phyloP scores from a whole-genome alignment of 1,284 basidiomycete genomes.

The Cryptococcus floricola region DNA sequence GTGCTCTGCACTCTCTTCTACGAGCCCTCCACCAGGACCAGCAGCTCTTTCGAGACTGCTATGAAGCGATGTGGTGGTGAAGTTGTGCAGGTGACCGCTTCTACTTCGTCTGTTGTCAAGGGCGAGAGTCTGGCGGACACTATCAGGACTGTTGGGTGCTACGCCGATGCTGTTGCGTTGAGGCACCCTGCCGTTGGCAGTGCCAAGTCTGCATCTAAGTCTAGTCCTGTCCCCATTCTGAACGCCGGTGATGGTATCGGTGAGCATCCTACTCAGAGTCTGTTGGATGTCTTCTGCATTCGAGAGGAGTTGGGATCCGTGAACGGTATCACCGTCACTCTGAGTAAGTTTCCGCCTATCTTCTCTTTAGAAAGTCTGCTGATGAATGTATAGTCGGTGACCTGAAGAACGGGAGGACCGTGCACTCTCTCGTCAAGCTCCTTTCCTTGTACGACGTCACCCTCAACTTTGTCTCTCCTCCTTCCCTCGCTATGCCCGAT shows the following conservation, averaged over 20 bases:
- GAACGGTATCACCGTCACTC: slow-evolving; percentile 90
- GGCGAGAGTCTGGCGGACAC: slow-evolving; percentile 94
- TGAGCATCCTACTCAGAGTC: slow-evolving; percentile 94
- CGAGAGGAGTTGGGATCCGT: slow-evolving; percentile 97
- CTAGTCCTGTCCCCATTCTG: slow-evolving; percentile 89
- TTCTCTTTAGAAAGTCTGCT: not conserved
- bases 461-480: slow-evolving; percentile 93
- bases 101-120: slow-evolving; percentile 85
- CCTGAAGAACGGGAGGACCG: slow-evolving; percentile 96
- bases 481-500: slow-evolving; percentile 86
- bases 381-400: slow-evolving; percentile 66
- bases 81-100: slow-evolving; percentile 78
- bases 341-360: slow-evolving; percentile 49
- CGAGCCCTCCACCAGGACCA: slow-evolving; percentile 95
- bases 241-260: slow-evolving; percentile 97
- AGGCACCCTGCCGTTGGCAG: slow-evolving; percentile 92
- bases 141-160: slow-evolving; percentile 90
- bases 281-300: slow-evolving; percentile 95
- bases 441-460: slow-evolving; percentile 86
- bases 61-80: slow-evolving; percentile 98
- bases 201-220: slow-evolving; percentile 85
- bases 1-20: slow-evolving; percentile 96
- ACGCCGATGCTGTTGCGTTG: slow-evolving; percentile 91
- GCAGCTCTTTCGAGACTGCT: slow-evolving; percentile 95
- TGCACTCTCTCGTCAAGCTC: slow-evolving; percentile 90